Percentiles rank a stretch among this genome's conserved stretches.
phyloP scores from a whole-genome alignment of 192 early-diverging fungal genomes.

The Kappamyces sp. region DNA sequence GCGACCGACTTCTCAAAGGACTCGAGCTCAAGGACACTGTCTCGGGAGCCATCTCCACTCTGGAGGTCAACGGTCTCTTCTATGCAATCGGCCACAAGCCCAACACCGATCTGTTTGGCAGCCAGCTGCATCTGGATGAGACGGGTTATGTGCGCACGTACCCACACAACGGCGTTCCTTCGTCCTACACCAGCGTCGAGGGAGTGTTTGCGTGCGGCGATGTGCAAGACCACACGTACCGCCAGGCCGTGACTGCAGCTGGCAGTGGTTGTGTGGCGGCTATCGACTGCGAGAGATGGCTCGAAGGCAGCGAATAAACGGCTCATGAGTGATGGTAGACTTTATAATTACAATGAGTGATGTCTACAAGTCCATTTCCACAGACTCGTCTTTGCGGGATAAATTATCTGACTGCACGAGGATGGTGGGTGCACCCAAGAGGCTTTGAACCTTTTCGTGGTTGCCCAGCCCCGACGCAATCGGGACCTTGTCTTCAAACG shows the following conservation, averaged over 20 bases:
- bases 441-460: too few species aligned
- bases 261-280: constrained; percentile 90
- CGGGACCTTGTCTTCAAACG: too few species aligned
- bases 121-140: constrained; percentile 72
- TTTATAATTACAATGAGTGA: too few species aligned
- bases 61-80: constrained; percentile 86
- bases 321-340: too few species aligned
- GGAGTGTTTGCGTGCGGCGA: constrained; percentile 98
- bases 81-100: constrained; percentile 98
- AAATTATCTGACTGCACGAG: too few species aligned
- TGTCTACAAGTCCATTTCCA: too few species aligned
- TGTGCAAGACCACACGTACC: constrained; percentile 93
- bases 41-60: constrained; percentile 55
- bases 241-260: constrained; percentile 94
- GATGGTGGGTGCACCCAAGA: too few species aligned
- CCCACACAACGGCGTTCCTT: constrained; percentile 57
- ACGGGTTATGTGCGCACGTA: constrained; percentile 82
- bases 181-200: constrained; percentile 71
- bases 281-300: constrained; percentile 91
- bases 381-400: too few species aligned
- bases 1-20: constrained; percentile 69
- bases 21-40: constrained; percentile 73
- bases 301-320: constrained; percentile 45
- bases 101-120: constrained; percentile 45
- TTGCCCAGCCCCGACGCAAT: too few species aligned